Conservation (phyloP, 257 asterid species). For the Fraxinus cuspidata region DNA sequence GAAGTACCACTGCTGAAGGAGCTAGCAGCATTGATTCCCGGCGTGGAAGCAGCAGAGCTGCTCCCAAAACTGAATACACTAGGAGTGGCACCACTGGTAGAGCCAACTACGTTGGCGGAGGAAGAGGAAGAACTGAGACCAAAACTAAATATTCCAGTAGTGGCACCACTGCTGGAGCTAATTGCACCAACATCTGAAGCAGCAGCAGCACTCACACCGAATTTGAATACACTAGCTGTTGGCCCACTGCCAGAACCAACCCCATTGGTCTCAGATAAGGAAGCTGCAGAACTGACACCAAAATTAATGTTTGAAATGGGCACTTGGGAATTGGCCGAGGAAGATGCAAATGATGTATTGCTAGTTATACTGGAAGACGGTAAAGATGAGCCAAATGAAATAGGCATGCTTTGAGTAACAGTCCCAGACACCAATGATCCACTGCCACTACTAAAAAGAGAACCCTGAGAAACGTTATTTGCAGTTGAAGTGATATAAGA, state of each 20-base stretch:
- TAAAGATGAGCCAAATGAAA: constrained; percentile 30
- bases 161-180: constrained; percentile 39
- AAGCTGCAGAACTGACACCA: constrained; percentile 40
- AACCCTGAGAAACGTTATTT: constrained; percentile 35
- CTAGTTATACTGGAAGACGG: constrained; percentile 31
- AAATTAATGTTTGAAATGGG: constrained; percentile 24
- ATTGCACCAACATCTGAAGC: constrained; percentile 25
- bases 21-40: constrained; percentile 22
- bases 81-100: constrained; percentile 25
- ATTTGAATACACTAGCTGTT: constrained; percentile 37
- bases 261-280: constrained; percentile 43
- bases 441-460: constrained; percentile 37
- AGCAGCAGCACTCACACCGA: constrained; percentile 38
- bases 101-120: constrained; percentile 27
- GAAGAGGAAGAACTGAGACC: constrained; percentile 40
- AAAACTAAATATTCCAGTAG: constrained; percentile 40
- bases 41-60: constrained; percentile 30
- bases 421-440: constrained; percentile 34
- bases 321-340: constrained; percentile 31
- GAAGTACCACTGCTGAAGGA: constrained; percentile 31
- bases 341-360: constrained; percentile 34
- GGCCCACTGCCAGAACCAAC: constrained; percentile 33
- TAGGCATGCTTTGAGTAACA: constrained; percentile 34
- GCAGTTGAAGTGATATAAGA: constrained; percentile 30
- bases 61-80: constrained; percentile 35